A percentile compares a stretch with the other conserved stretches of the same genome.
phyloP scores from a whole-genome alignment of 2,329 filamentous ascomycete species.

The Fusarium tricinctum region DNA sequence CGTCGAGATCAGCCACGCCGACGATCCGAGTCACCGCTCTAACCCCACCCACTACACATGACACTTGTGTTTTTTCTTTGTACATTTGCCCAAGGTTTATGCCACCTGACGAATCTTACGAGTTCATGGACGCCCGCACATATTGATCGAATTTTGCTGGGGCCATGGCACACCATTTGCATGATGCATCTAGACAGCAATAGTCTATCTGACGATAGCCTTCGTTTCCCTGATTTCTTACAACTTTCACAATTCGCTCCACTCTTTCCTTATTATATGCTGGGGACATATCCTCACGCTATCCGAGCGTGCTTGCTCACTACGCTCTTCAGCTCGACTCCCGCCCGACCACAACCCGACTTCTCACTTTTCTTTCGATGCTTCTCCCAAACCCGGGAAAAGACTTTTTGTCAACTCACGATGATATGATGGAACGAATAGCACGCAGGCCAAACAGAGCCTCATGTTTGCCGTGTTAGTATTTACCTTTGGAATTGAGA shows the following conservation, averaged over 20 bases:
- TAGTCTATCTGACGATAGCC: constrained; percentile 40
- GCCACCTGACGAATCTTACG: constrained; percentile 46
- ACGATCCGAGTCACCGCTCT: constrained; percentile 66
- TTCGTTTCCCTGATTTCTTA: constrained; percentile 22
- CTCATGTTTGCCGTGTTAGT: constrained; percentile 43
- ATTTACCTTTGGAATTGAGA: constrained; percentile 34
- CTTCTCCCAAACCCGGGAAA: constrained; percentile 25
- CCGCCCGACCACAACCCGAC: constrained; percentile 15
- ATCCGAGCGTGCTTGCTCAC: constrained; percentile 18
- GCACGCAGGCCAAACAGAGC: constrained; percentile 48
- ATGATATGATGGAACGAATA: constrained; percentile 52
- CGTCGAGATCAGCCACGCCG: constrained; percentile 58
- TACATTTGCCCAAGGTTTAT: constrained; percentile 43
- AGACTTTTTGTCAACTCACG: constrained; percentile 45
- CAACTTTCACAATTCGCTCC: constrained; percentile 23
- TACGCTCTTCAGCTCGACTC: constrained; percentile 25
- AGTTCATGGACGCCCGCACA: constrained; percentile 42
- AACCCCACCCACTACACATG: constrained; percentile 37
- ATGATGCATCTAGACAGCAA: constrained; percentile 50
- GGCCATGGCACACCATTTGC: constrained; percentile 38
- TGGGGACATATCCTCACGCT: constrained; percentile 11
- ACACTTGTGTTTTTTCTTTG: constrained; percentile 35
- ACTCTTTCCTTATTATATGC: constrained; percentile 33
- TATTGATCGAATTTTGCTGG: constrained; percentile 36
- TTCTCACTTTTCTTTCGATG: constrained; percentile 30